Conservation (phyloP, 2,329 filamentous ascomycete genomes). For the Periglandula ipomoeae region DNA sequence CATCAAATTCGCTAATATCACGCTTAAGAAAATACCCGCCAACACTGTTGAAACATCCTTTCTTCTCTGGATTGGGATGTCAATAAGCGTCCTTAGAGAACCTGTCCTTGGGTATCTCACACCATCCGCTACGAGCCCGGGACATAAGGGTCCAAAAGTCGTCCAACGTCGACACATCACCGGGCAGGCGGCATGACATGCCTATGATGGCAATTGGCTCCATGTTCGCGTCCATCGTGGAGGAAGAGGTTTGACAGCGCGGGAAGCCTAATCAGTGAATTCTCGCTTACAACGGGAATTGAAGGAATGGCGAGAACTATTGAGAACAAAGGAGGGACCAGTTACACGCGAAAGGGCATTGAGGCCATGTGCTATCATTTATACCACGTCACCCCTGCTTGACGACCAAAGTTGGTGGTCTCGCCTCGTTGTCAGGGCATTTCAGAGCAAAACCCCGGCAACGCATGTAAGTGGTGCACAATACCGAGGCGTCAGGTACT, state of each 20-base stretch:
- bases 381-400: neutral
- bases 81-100: constrained; percentile 35
- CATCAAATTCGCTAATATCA: constrained; percentile 38
- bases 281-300: neutral
- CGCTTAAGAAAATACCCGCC: constrained; percentile 34
- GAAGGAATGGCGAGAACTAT: neutral
- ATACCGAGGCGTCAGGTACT: neutral
- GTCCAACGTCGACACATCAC: constrained; percentile 29
- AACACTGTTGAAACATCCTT: constrained; percentile 27
- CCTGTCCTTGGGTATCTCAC: constrained; percentile 33
- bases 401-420: neutral
- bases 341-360: neutral
- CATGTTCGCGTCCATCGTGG: constrained; percentile 4
- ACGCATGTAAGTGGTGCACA: neutral
- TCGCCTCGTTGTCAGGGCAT: neutral
- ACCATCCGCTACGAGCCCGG: constrained; percentile 30
- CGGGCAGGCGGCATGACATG: constrained; percentile 37
- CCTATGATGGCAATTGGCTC: constrained; percentile 36
- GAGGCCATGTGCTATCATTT: neutral
- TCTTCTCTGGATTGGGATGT: constrained; percentile 34
- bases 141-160: constrained; percentile 37
- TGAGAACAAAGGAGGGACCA: neutral
- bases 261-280: neutral
- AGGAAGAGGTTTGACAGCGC: neutral
- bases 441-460: neutral